Percentiles rank a stretch among this genome's conserved stretches.
phyloP scores from a whole-genome alignment of 805 yeast species.

The Kurtzmaniella cleridarum region DNA sequence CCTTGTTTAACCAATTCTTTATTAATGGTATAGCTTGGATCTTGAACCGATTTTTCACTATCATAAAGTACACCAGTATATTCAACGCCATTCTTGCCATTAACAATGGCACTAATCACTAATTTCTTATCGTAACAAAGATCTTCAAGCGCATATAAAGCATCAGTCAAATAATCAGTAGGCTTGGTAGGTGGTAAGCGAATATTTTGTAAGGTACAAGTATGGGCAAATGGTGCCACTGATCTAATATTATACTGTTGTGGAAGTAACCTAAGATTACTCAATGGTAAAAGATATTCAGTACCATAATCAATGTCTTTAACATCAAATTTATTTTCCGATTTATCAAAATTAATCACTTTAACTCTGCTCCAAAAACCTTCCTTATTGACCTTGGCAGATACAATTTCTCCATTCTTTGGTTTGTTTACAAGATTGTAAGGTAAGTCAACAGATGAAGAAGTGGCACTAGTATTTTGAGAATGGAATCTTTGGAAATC shows the following conservation, averaged over 20 bases:
- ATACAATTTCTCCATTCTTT: slow-evolving; percentile 54
- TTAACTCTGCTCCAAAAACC: slow-evolving; percentile 57
- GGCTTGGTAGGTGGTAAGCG: slow-evolving; percentile 54
- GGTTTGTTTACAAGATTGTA: slow-evolving; percentile 35
- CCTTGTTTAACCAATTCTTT: slow-evolving; percentile 55
- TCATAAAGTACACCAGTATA: slow-evolving; percentile 52
- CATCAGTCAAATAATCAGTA: slow-evolving; percentile 50
- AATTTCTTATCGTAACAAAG: slow-evolving; percentile 46
- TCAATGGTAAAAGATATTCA: slow-evolving; percentile 37
- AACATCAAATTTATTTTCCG: slow-evolving; percentile 41
- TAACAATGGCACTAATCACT: slow-evolving; percentile 48
- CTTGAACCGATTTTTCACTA: slow-evolving; percentile 46
- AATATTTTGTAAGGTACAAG: slow-evolving; percentile 48
- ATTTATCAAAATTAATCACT: slow-evolving; percentile 42
- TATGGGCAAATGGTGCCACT: slow-evolving; percentile 50
- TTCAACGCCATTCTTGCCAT: slow-evolving; percentile 37
- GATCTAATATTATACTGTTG: slow-evolving; percentile 35
- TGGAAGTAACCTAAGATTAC: slow-evolving; percentile 50
- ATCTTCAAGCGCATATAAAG: slow-evolving; percentile 50
- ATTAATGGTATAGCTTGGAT: slow-evolving; percentile 56
- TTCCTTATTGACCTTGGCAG: slow-evolving; percentile 47
- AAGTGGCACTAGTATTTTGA: slow-evolving; percentile 31
- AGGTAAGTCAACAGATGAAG: slow-evolving; percentile 33
- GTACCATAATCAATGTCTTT: slow-evolving; percentile 62
- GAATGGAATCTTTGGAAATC: slow-evolving; percentile 42